Base-by-base conservation (phyloP, 1,139 yeast genomes). In the Petasospora rhodanensis region DNA sequence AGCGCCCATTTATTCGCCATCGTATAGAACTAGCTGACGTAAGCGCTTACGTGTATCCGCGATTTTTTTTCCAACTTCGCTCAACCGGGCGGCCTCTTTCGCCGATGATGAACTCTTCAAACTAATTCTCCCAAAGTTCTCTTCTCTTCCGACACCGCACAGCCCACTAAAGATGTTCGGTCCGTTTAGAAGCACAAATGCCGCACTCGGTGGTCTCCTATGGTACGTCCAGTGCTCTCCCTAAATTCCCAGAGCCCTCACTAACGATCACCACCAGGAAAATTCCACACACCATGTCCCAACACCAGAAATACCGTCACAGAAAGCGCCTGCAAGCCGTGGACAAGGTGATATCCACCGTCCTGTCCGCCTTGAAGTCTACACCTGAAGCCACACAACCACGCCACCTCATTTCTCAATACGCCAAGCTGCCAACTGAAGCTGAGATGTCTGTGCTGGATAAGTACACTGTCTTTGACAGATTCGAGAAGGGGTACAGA, bases 401-500 rank as follows among this genome's bases (percentile, higher is more conserved):
- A 40, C 26, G 45, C 46, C 41, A 54, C 50, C 37, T 53, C 49
- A 15, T 49, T 6, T 33, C 40, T 17, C 42, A 48, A 22, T 45
- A 40, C 29, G 24, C 55, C 31, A 61, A 70, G 22, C 70, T 81
- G 51, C 96, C 96, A 25, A 82, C 77, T 54, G 96, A 87, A 54
- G 50, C 61, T 26, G 87, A 86, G 42, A 86, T 91, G 96, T 53
- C 61, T 1, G 67, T 95, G 4, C 68, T 64, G 47, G 95, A 91
- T 62, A 91, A 91, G 60, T 91, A 91, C 62, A 79, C 95, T 34
- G 80, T 89, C 1, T 91, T 85, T 62, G 79, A 76, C 62, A 81
- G 74, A 59, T 77, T 78, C 51, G 72, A 79, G 10, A 75, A 70
- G 52, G 79, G 79, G 19, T 91, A 89, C 62, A 76, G 98, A 64